Conservation (phyloP, 2,329 filamentous ascomycete genomes). For the Clarireedia homoeocarpa region DNA sequence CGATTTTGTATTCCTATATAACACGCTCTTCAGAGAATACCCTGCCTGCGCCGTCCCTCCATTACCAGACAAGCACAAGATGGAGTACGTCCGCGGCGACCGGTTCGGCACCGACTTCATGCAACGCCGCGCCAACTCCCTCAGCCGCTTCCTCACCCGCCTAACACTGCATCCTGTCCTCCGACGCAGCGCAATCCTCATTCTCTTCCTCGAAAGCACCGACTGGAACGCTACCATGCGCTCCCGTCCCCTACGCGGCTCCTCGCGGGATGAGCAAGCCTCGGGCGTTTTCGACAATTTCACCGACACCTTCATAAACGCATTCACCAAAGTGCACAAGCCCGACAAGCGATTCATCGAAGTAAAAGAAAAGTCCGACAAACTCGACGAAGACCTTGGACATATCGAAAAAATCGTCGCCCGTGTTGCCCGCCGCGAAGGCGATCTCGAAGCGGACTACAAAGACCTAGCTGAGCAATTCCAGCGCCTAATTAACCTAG, state of each 20-base stretch:
- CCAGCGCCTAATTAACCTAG: conserved; percentile 82
- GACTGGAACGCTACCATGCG: conserved; percentile 98
- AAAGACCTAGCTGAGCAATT: conserved; percentile 89
- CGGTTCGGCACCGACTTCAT: conserved; percentile 94
- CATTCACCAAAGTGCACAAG: conserved; percentile 93
- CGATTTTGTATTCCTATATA: conserved; percentile 95
- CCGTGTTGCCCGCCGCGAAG: conserved; percentile 78
- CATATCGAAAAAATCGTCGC: conserved; percentile 96
- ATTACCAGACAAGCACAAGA: conserved; percentile 95
- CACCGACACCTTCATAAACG: conserved; percentile 93
- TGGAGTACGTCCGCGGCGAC: conserved; percentile 96
- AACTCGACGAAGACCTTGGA: conserved; percentile 85
- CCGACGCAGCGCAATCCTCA: conserved; percentile 71
- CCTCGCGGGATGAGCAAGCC: conserved; percentile 44
- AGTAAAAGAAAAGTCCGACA: conserved; percentile 85
- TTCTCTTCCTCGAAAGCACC: conserved; percentile 82
- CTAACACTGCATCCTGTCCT: conserved; percentile 83
- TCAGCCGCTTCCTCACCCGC: conserved; percentile 84
- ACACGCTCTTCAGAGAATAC: conserved; percentile 79
- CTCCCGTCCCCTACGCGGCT: conserved; percentile 59
- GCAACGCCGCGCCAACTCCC: conserved; percentile 74
- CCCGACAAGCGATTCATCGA: conserved; percentile 92
- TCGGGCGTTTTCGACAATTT: conserved; percentile 87
- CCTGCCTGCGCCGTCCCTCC: conserved; percentile 89
- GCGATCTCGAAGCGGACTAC: conserved; percentile 81